Percentiles rank a stretch among this genome's conserved stretches.
Conservation (phyloP, 176 grass and related monocot species). For the Ensete glaucum region DNA sequence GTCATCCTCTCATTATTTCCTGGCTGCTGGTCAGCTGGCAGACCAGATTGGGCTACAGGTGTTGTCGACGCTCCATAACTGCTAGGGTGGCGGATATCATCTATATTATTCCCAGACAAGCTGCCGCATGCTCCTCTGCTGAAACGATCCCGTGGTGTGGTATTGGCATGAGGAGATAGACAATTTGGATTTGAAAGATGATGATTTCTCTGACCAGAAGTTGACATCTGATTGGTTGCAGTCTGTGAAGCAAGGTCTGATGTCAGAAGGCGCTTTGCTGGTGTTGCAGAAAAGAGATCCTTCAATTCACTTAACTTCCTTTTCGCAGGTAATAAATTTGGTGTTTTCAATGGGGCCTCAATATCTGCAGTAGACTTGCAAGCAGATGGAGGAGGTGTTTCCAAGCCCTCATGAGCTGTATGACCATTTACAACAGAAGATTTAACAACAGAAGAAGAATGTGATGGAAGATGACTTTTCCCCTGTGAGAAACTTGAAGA, state of each 20-base stretch:
- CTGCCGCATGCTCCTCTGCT: constrained; percentile 48
- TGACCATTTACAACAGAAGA: constrained; percentile 10
- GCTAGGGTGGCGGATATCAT: constrained; percentile 38
- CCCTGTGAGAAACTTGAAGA: constrained; percentile 52
- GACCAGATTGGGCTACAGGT: constrained; percentile 7
- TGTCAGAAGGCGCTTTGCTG: constrained; percentile 41
- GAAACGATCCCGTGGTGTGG: constrained; percentile 15
- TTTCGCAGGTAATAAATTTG: constrained; percentile 67
- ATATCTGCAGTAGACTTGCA: constrained; percentile 26
- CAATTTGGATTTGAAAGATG: too few species aligned
- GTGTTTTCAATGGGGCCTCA: constrained; percentile 39
- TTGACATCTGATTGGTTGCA: constrained; percentile 61
- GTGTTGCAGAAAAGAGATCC: constrained; percentile 35
- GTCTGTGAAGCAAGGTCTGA: constrained; percentile 44
- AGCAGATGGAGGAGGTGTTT: not conserved
- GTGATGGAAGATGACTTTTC: constrained; percentile 22
- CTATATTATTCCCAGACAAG: constrained; percentile 44
- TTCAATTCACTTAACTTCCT: constrained; percentile 59
- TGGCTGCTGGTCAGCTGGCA: constrained; percentile 31
- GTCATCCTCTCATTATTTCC: constrained; percentile 73
- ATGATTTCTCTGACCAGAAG: constrained; percentile 39
- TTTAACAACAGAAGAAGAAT: constrained; percentile 27
- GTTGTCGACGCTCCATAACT: constrained; percentile 42
- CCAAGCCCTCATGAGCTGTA: too few species aligned
- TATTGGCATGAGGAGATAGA: not conserved